Percentiles rank a stretch among this genome's conserved stretches.
These are phyloP conservation scores for Cotoneaster glaucophyllus DNA, from an alignment of 306 rosid species.

Conservation along the genomic window DNA sequence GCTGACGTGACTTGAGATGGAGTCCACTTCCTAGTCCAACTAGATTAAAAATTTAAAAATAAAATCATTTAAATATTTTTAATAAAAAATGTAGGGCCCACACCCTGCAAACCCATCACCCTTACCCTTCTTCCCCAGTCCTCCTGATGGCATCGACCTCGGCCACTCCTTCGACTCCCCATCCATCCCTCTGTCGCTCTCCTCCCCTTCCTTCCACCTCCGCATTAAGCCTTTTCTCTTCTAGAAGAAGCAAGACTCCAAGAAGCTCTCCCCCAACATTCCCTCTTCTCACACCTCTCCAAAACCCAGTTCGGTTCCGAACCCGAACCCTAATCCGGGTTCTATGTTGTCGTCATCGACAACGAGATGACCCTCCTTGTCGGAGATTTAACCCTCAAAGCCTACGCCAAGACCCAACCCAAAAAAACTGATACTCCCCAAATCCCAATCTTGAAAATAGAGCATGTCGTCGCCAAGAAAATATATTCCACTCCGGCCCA, in stretches of 20 bases:
- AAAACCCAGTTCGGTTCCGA: constrained; percentile 49
- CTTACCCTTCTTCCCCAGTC: no score
- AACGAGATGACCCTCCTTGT: constrained; percentile 47
- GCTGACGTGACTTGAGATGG: no score
- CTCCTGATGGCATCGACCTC: neutral
- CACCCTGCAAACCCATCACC: no score
- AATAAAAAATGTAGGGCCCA: no score
- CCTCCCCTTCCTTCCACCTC: constrained; percentile 39
- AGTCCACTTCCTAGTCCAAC: no score
- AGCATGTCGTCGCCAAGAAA: constrained; percentile 60
- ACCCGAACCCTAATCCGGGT: constrained; percentile 58
- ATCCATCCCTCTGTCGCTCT: constrained; percentile 4
- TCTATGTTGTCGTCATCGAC: constrained; percentile 63
- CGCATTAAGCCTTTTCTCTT: constrained; percentile 60
- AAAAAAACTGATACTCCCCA: constrained; percentile 14
- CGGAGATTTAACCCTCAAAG: constrained; percentile 54
- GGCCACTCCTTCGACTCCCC: constrained; percentile 51
- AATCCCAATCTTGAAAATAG: constrained; percentile 48
- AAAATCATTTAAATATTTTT: no score
- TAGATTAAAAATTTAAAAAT: no score
- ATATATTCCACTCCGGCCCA: constrained; percentile 49
- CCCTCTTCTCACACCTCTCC: constrained; percentile 65
- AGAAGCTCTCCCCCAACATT: constrained; percentile 42
- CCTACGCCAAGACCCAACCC: constrained; percentile 43
- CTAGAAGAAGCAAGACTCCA: constrained; percentile 74